Percentiles rank a stretch among this genome's conserved stretches.
phyloP scores from a whole-genome alignment of 2,329 filamentous ascomycete species.

The Sarocladium brachiariae region DNA sequence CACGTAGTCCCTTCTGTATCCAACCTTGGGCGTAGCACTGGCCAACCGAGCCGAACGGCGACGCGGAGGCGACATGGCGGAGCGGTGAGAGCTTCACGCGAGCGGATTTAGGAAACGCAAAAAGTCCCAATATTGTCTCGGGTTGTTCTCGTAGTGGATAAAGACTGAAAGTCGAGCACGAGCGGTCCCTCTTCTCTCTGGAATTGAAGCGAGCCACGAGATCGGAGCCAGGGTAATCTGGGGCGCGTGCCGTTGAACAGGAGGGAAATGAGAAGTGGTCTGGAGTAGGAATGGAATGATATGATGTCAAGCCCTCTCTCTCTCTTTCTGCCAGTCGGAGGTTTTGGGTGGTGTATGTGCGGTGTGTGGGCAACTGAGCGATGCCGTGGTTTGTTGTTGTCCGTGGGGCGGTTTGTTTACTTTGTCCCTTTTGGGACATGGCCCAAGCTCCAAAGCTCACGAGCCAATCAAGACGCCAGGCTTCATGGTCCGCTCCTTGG shows the following conservation, averaged over 20 bases:
- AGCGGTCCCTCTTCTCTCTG: neutral
- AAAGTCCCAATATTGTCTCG: neutral
- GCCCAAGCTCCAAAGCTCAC: constrained; percentile 5
- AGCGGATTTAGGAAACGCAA: neutral
- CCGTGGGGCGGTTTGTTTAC: constrained; percentile 13
- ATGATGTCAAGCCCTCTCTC: constrained; percentile 16
- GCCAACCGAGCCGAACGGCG: constrained; percentile 37
- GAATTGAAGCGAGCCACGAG: constrained; percentile 10
- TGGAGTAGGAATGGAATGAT: constrained; percentile 11
- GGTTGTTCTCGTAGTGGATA: constrained; percentile 3
- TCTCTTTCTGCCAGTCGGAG: no score
- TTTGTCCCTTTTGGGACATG: constrained; percentile 7
- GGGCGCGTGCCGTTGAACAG: neutral
- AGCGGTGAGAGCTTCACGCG: constrained; percentile 6
- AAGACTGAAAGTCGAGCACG: neutral
- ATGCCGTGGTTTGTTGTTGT: constrained; percentile 3
- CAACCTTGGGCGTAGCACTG: constrained; percentile 28
- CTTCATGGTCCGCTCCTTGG: no score
- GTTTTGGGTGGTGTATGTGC: constrained; percentile 4
- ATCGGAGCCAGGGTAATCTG: constrained; percentile 5
- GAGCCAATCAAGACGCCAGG: neutral
- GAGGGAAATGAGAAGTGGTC: constrained; percentile 5
- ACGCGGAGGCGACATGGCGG: constrained; percentile 33
- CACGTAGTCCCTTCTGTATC: constrained; percentile 7
- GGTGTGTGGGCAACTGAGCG: no score